phyloP scores from a whole-genome alignment of 179 eudicot species.

The Beta lomatogona region DNA sequence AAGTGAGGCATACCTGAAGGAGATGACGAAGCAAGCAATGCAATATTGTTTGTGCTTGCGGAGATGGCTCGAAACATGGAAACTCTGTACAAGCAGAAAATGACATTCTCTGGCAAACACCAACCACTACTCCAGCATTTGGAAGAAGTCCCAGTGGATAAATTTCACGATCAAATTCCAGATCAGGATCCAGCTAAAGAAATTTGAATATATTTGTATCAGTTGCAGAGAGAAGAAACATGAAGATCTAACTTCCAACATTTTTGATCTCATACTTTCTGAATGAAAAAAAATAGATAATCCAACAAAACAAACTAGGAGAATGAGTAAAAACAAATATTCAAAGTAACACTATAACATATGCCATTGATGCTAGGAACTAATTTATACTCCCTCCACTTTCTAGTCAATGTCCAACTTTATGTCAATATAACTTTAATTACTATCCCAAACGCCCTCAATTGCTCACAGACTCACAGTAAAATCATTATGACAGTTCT shows the following conservation, averaged over 20 bases:
- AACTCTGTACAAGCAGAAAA: constrained; percentile 95
- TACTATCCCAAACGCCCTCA: not conserved
- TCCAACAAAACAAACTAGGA: not conserved
- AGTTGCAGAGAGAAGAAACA: constrained; percentile 8
- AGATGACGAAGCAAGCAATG: constrained; percentile 95
- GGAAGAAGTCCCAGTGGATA: constrained; percentile 99
- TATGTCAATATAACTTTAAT: too few species aligned
- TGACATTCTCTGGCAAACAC: constrained; percentile 91
- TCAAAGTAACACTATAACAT: not conserved
- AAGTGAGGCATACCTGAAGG: constrained; percentile 67
- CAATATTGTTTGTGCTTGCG: constrained; percentile 95
- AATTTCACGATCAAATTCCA: constrained; percentile 97
- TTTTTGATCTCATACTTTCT: constrained; percentile 2
- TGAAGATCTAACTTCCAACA: not conserved
- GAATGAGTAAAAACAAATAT: not conserved
- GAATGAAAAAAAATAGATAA: not conserved
- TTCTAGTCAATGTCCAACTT: not conserved
- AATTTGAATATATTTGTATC: constrained; percentile 25
- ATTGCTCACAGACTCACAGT: too few species aligned
- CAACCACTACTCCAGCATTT: constrained; percentile 95
- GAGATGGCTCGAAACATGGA: constrained; percentile 97
- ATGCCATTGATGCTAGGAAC: not conserved
- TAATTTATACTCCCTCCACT: not conserved
- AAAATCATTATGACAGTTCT: too few species aligned
- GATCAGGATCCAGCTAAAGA: constrained; percentile 92